Evolutionary conservation across 768 basidiomycete species (phyloP).

Genomic region (Sistotremastrum niveocremeum): DNA sequence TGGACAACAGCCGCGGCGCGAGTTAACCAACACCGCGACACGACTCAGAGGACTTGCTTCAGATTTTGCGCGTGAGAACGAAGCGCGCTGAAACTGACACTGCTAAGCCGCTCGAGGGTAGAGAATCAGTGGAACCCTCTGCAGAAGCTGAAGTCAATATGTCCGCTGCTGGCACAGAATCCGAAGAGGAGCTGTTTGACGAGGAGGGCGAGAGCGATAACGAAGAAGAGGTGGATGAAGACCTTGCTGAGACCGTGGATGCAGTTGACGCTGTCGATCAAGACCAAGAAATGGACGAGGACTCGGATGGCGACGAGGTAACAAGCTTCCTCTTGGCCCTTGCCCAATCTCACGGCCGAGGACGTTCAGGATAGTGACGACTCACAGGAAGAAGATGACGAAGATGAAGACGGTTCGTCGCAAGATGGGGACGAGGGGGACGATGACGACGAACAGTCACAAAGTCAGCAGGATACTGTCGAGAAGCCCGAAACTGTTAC

Average conservation of each 20-base stretch:
- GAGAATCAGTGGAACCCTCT: too few species aligned
- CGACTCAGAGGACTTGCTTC: too few species aligned
- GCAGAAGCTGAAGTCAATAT: too few species aligned
- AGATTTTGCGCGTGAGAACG: too few species aligned
- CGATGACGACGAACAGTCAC: conserved; percentile 9
- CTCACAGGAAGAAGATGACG: conserved; percentile 35
- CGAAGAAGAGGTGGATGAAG: conserved; percentile 34
- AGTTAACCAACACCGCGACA: too few species aligned
- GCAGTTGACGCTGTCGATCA: conserved; percentile 38
- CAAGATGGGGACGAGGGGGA: conserved; percentile 14
- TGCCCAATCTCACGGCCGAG: neutral
- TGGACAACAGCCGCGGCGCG: too few species aligned
- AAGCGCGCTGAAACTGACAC: too few species aligned
- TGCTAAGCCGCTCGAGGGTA: too few species aligned
- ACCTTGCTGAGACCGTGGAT: conserved; percentile 47
- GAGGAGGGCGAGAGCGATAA: conserved; percentile 25
- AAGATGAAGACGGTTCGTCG: conserved; percentile 42
- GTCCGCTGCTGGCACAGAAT: too few species aligned
- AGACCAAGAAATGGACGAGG: conserved; percentile 25
- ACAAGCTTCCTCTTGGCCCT: conserved; percentile 15
- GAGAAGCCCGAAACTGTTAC: conserved; percentile 18
- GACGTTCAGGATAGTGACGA: conserved; percentile 1
- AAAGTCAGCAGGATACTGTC: conserved; percentile 38
- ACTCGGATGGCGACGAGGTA: conserved; percentile 61
- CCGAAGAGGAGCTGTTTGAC: neutral